A percentile compares a stretch with the other conserved stretches of the same genome.
These are phyloP conservation scores for Sugiyamaella americana DNA, from an alignment of 805 yeast species.

Conservation along the genomic window DNA sequence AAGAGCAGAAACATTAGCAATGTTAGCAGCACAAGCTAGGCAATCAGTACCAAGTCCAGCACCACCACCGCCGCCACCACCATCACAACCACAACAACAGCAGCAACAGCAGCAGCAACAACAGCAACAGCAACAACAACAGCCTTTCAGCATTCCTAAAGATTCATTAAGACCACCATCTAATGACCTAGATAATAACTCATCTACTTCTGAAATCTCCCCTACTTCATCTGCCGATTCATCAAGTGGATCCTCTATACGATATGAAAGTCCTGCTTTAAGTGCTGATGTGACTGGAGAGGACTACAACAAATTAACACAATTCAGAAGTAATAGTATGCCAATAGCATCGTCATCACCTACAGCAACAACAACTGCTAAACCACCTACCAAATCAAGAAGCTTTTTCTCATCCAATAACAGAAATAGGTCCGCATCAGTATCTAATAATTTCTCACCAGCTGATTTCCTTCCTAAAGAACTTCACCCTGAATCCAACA, in stretches of 20 bases:
- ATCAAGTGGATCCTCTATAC: background rate
- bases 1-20: background rate
- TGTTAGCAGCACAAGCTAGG: background rate
- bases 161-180: background rate
- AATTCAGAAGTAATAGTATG: background rate
- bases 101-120: too few relatives aligned
- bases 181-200: too few relatives aligned
- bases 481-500: constrained; percentile 9
- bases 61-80: constrained; percentile 1
- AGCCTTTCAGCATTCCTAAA: too few relatives aligned
- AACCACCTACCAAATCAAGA: background rate
- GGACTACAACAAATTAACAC: constrained; percentile 4
- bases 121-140: too few relatives aligned
- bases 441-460: background rate
- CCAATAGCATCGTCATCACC: too few relatives aligned
- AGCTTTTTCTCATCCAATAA: background rate
- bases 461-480: constrained; percentile 16
- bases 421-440: too few relatives aligned
- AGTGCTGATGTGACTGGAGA: background rate
- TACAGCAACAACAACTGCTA: background rate
- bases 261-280: background rate
- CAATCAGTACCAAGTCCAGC: background rate
- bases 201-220: background rate
- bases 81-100: constrained; percentile 3
- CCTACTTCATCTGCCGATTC: background rate